phyloP scores from a whole-genome alignment of 192 early-diverging fungal genomes.

The Tieghemiomyces parasiticus region DNA sequence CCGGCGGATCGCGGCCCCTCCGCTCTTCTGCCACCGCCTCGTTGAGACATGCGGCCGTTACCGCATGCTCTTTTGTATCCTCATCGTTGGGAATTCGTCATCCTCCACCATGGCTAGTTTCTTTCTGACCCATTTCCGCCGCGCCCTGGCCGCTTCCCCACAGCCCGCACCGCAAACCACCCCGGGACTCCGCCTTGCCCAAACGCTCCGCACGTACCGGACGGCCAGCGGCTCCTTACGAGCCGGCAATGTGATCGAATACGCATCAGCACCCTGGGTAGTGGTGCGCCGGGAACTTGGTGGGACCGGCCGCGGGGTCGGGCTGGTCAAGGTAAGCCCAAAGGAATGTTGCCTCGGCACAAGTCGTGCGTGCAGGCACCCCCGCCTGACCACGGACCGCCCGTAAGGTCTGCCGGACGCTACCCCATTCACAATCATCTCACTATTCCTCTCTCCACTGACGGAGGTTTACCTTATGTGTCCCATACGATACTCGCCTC shows the following conservation, averaged over 20 bases:
- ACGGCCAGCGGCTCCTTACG: conserved; percentile 28
- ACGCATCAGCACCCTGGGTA: conserved; percentile 45
- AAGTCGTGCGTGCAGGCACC: not conserved
- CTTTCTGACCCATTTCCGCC: too few relatives aligned
- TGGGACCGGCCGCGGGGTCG: conserved; percentile 51
- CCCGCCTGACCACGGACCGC: not conserved
- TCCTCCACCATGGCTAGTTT: too few relatives aligned
- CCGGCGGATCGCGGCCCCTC: too few relatives aligned
- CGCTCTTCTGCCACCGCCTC: too few relatives aligned
- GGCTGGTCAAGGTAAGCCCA: conserved; percentile 33
- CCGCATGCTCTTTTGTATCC: too few relatives aligned
- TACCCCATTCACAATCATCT: not conserved
- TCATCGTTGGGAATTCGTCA: too few relatives aligned
- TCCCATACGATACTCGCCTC: not conserved
- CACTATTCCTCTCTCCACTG: not conserved
- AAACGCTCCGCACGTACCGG: not conserved
- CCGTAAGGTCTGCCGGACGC: not conserved
- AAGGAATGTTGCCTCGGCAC: not conserved
- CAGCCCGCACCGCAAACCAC: too few relatives aligned
- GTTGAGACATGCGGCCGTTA: too few relatives aligned
- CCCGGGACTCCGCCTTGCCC: too few relatives aligned
- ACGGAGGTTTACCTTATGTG: conserved; percentile 13
- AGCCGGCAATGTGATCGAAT: conserved; percentile 52
- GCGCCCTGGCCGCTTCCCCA: too few relatives aligned
- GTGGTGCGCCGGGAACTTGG: conserved; percentile 47